Conservation (phyloP, 2,329 filamentous ascomycete species). For the Camillea tinctor region DNA sequence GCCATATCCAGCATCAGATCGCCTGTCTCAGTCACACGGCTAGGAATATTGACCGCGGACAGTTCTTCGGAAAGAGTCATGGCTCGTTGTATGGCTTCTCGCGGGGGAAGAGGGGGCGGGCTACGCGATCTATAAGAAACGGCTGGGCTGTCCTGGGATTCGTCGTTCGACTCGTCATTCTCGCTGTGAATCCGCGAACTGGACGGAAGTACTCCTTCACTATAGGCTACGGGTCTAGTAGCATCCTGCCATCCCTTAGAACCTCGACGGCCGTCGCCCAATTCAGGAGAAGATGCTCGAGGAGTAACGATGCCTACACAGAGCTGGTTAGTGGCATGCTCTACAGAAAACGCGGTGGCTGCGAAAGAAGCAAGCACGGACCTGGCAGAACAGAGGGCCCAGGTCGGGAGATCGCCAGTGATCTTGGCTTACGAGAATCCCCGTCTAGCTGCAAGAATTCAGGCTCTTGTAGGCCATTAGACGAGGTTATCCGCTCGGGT, state of each 20-base stretch:
- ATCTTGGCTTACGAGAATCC: slow-evolving; percentile 36
- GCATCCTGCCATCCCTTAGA: slow-evolving; percentile 52
- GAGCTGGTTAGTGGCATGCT: slow-evolving; percentile 5
- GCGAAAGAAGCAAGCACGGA: slow-evolving; percentile 7
- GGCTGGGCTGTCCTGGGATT: slow-evolving; percentile 37
- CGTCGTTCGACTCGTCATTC: slow-evolving; percentile 35
- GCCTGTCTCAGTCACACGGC: slow-evolving; percentile 84
- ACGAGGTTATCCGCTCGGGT: slow-evolving; percentile 39
- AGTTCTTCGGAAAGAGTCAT: slow-evolving; percentile 83
- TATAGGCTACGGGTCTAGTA: slow-evolving; percentile 44
- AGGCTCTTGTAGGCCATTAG: slow-evolving; percentile 60
- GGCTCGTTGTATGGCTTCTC: slow-evolving; percentile 80
- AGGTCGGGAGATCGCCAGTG: slow-evolving; percentile 42
- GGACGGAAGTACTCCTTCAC: slow-evolving; percentile 53
- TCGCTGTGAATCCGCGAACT: slow-evolving; percentile 38
- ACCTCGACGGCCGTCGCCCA: slow-evolving; percentile 43
- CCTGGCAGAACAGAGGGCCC: slow-evolving; percentile 41
- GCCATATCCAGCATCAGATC: slow-evolving; percentile 99
- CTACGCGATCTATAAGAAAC: slow-evolving; percentile 66
- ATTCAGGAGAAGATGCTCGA: slow-evolving; percentile 52
- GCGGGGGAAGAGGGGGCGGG: slow-evolving; percentile 68
- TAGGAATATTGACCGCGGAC: slow-evolving; percentile 87
- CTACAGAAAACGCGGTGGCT: not conserved
- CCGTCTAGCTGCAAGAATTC: slow-evolving; percentile 66
- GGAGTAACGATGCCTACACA: slow-evolving; percentile 49